Base-by-base conservation (phyloP, 371 early-diverging fungal genomes). In the Apophysomyces trapeziformis region DNA sequence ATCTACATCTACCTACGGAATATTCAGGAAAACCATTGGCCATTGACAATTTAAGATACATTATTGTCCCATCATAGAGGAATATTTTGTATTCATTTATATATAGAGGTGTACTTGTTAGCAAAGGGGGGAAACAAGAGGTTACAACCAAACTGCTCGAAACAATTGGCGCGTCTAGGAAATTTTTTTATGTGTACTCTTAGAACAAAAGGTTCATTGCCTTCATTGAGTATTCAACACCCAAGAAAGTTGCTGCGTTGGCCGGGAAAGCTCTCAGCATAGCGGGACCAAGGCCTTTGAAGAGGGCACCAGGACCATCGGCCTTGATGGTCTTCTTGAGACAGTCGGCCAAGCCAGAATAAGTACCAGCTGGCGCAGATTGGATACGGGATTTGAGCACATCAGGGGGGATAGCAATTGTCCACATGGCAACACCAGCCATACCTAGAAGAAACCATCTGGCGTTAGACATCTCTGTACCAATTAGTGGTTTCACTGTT, bases 381-480 rank as follows among this genome's bases (percentile, higher is more conserved):
- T 99, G 99, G 67, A 97, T 89, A 50, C 97, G 92, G 41, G 97
- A 96, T 82, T 99, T 99, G 77, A 99, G 87, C 41, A 97, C 97
- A 87, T 98, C 98, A 45, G 96, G 94, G 14, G 99, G 99, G 82
- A 88, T 88, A 59, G 93, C 92, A 77, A 91, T 90, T 39, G 88
- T 86, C 93, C 92, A 93, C 90, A 90, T 92, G 64, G 91, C 90
- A 64, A 92, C 90, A 77, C 92, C 90, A 68, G 92, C 90, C 89
- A 91, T 92, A 76, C 78, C 78, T 58, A 18, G 21, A 38, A 58
- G 37, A 32, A 41, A 47, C 38, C 6, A 8, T 13, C 7, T 44
- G 60, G 18, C 26, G 13, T 39, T 64, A 36, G 26, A 64, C 1
- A 41, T 38, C n/a, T 26, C 14, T 64, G 12, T 14, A 16, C 32